phyloP scores from a whole-genome alignment of 306 rosid genomes.

The Hylodesmum podocarpum region DNA sequence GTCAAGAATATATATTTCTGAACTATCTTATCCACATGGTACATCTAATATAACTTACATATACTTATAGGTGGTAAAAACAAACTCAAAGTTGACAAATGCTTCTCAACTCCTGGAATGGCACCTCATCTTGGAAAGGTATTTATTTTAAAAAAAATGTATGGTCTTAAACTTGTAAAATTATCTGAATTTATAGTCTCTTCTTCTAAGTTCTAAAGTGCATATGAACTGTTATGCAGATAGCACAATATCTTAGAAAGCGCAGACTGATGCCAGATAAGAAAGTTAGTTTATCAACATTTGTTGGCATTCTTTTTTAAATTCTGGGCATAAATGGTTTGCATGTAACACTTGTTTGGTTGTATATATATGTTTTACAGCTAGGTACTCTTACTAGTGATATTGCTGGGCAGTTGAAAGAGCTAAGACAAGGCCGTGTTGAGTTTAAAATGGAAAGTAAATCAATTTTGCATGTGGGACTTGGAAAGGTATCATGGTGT shows the following conservation, averaged over 20 bases:
- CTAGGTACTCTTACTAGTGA: slow-evolving; percentile 93
- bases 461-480: slow-evolving; percentile 82
- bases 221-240: slow-evolving; percentile 53
- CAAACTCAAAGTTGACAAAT: slow-evolving; percentile 93
- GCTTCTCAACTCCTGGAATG: slow-evolving; percentile 98
- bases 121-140: slow-evolving; percentile 94
- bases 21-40: not conserved
- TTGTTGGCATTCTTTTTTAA: slow-evolving; percentile 24
- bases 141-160: not conserved
- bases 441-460: slow-evolving; percentile 95
- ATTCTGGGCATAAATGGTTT: not conserved
- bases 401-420: slow-evolving; percentile 76
- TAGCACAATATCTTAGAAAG: slow-evolving; percentile 89
- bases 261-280: slow-evolving; percentile 97
- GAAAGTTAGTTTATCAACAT: slow-evolving; percentile 61
- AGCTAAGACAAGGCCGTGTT: slow-evolving; percentile 78
- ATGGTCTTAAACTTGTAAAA: slow-evolving; percentile 10
- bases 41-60: slow-evolving; percentile 32
- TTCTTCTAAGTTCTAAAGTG: slow-evolving; percentile 34
- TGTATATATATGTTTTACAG: slow-evolving; percentile 50
- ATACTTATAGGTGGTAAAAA: slow-evolving; percentile 57
- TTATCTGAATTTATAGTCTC: slow-evolving; percentile 20
- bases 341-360: slow-evolving; percentile 31
- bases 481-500: slow-evolving; percentile 75
- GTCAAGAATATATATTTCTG: slow-evolving; percentile 8